Evolutionary conservation across 176 grass and related monocot species (phyloP), one percentile per base, ranked within the genome.

Genomic region (Oropetium thomaeum): DNA sequence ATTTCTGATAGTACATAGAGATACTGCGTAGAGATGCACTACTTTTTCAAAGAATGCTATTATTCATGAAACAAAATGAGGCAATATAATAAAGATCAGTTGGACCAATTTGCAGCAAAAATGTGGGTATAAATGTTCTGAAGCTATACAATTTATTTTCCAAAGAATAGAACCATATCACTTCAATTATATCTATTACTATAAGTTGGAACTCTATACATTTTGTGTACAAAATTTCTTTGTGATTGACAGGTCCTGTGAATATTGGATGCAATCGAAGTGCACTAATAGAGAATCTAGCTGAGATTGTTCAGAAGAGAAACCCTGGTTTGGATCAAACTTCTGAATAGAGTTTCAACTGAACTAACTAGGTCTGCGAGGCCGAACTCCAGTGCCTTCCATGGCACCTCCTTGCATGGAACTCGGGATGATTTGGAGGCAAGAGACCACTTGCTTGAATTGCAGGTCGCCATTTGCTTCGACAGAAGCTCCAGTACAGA

Each of bases 251-350:
- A 69, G 39, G 39, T 82, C 72, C 85, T 82, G 7, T 66, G 77
- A 82, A 87, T 82, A 28, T 42, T 29, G 85, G 79, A 72, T 82
- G 78, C 15, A 71, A 82, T 58, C 57, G 41, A 58, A 63, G 38
- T 2, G 79, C 58, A 66, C 40, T 7, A 63, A 0, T 19, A 42
- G 65, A 33, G 48, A 71, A 51, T 84, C 73, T 71, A 74, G 76
- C 70, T 83, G 27, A 81, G 66, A 55, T 48, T 84, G 58, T 88
- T 88, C 34, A 84, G 76, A 69, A 88, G 69, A 53, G 86, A 84
- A 31, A 75, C 86, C 70, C 86, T 75, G 6, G 19, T 70, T 69
- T 84, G 86, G 62, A 88, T 84, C 75, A 83, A 28, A 74, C 58
- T 49, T 61, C 76, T 64, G 39, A 84, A 84, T 31, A 81, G 70